Percentiles rank a stretch among this genome's conserved stretches.
Conservation (phyloP, 306 rosid genomes). For the Luffa aegyptiaca region DNA sequence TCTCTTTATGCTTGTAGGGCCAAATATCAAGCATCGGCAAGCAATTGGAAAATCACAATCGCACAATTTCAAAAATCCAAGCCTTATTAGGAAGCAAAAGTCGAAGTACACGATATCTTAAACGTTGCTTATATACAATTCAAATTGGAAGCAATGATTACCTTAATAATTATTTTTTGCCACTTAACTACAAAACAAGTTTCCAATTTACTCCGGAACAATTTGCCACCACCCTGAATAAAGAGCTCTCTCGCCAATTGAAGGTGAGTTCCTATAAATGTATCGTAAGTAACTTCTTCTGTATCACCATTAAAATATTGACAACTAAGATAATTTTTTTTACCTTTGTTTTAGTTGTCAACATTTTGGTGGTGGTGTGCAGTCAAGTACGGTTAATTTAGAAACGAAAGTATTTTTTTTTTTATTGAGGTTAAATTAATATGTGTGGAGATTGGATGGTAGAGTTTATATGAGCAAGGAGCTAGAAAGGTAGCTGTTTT, state of each 20-base stretch:
- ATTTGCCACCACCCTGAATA: constrained; percentile 11
- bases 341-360: no score
- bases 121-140: background rate
- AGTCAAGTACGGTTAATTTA: no score
- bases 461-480: background rate
- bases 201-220: background rate
- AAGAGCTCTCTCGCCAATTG: background rate
- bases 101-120: background rate
- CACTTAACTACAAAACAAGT: background rate
- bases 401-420: no score
- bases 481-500: background rate
- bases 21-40: background rate
- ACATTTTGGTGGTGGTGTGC: no score
- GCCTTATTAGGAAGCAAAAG: background rate
- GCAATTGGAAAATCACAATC: constrained; percentile 16
- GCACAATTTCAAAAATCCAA: background rate
- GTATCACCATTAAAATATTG: no score
- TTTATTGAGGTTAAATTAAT: no score
- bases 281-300: no score
- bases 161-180: constrained; percentile 1
- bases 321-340: no score
- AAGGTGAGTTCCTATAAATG: background rate
- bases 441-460: background rate
- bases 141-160: background rate
- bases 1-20: constrained; percentile 14